Evolutionary conservation across 345 rosid species (phyloP).

Genomic region (Populus nigra): DNA sequence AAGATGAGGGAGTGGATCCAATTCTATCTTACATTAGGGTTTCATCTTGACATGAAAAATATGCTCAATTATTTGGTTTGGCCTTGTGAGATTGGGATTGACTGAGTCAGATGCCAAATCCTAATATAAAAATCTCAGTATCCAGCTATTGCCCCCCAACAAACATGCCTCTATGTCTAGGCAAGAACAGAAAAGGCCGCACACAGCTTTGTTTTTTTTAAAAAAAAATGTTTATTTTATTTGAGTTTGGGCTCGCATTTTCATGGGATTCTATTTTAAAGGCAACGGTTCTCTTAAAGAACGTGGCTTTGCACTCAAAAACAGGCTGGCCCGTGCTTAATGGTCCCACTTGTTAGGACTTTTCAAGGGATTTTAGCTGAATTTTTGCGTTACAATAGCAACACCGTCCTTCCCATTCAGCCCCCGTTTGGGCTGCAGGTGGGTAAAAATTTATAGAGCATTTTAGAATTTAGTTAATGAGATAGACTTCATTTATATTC

Average conservation of each 20-base stretch:
- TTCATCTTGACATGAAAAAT: conserved; percentile 2
- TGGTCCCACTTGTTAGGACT: neutral
- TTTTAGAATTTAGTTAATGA: no score
- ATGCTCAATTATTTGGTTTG: neutral
- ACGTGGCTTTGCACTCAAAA: conserved; percentile 13
- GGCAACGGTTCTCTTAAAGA: neutral
- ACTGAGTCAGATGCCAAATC: conserved; percentile 4
- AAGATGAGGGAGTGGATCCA: neutral
- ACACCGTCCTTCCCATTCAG: neutral
- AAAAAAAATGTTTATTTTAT: neutral
- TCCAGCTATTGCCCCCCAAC: neutral
- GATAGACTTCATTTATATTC: no score
- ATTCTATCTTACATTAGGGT: neutral
- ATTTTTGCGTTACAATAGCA: conserved; percentile 15
- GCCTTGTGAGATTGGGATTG: neutral
- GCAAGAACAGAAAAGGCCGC: neutral
- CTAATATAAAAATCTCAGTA: neutral
- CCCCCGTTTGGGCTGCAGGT: neutral
- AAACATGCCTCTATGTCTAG: conserved; percentile 28
- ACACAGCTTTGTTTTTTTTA: neutral
- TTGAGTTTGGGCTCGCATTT: neutral
- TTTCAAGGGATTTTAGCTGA: neutral
- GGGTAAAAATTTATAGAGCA: no score
- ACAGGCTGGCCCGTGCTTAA: conserved; percentile 14
- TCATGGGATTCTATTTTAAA: conserved; percentile 7